phyloP scores from a whole-genome alignment of 2,329 filamentous ascomycete species.

The Nemania bipapillata region DNA sequence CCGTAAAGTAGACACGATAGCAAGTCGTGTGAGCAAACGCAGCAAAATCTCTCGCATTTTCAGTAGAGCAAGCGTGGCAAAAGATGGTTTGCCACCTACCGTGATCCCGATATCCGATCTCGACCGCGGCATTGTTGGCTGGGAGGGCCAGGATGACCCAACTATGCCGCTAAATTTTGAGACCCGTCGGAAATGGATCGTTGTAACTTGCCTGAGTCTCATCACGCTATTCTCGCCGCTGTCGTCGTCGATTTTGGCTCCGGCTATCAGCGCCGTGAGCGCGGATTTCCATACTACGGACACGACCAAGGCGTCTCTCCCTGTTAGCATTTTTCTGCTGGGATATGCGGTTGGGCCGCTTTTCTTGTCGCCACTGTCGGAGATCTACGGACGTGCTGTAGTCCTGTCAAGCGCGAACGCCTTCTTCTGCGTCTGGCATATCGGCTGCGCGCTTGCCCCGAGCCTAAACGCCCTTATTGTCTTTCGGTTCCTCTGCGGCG shows the following conservation, averaged over 20 bases:
- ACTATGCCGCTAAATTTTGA: constrained; percentile 69
- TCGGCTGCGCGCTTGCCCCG: constrained; percentile 72
- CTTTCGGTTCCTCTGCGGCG: constrained; percentile 69
- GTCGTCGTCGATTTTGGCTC: constrained; percentile 69
- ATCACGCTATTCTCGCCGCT: constrained; percentile 75
- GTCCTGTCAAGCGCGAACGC: constrained; percentile 68
- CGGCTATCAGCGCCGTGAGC: constrained; percentile 59
- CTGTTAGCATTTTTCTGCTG: constrained; percentile 70
- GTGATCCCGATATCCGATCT: constrained; percentile 63
- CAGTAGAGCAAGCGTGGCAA: constrained; percentile 42
- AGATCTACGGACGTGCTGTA: constrained; percentile 71
- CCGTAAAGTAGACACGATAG: constrained; percentile 29
- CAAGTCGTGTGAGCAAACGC: constrained; percentile 31
- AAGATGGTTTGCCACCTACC: constrained; percentile 51
- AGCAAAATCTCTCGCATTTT: constrained; percentile 44
- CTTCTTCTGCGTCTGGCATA: constrained; percentile 70
- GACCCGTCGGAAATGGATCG: constrained; percentile 66
- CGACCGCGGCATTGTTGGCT: constrained; percentile 65
- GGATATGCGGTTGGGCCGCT: constrained; percentile 69
- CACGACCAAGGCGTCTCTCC: constrained; percentile 60
- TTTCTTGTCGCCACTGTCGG: constrained; percentile 67
- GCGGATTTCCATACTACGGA: constrained; percentile 59
- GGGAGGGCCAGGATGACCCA: constrained; percentile 69
- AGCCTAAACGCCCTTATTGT: constrained; percentile 64
- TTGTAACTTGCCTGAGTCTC: constrained; percentile 64